These are phyloP conservation scores for Hyaloscypha finlandica DNA, from an alignment of 495 filamentous ascomycete genomes.

Conservation along the genomic window DNA sequence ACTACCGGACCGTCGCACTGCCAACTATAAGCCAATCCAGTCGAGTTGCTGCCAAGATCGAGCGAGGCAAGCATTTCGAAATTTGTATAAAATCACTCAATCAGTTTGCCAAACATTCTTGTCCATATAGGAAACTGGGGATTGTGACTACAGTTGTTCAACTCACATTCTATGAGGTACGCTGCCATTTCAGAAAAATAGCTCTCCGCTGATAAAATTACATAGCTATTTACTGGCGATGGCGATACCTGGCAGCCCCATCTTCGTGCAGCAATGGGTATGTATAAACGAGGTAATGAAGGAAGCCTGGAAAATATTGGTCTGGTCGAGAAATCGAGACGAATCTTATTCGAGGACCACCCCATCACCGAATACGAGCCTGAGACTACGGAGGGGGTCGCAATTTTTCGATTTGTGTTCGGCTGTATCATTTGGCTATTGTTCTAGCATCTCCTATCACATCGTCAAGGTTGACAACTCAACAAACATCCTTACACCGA, in stretches of 20 bases:
- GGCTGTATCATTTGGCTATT: conserved; percentile 15
- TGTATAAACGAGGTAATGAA: conserved; percentile 8
- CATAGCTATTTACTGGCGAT: conserved; percentile 22
- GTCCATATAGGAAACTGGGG: conserved; percentile 25
- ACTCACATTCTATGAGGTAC: conserved; percentile 30
- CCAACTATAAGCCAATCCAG: conserved; percentile 1
- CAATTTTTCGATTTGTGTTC: conserved; percentile 16
- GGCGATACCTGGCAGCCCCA: conserved; percentile 23
- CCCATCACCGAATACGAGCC: conserved; percentile 4
- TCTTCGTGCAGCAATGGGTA: conserved; percentile 20
- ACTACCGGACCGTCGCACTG: conserved; percentile 6
- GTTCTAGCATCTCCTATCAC: too few species aligned
- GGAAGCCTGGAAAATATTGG: neutral
- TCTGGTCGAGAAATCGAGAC: conserved; percentile 12
- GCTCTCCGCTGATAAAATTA: too few species aligned
- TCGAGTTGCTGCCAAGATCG: conserved; percentile 42
- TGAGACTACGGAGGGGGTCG: conserved; percentile 8
- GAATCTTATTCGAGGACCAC: neutral
- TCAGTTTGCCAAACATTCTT: conserved; percentile 24
- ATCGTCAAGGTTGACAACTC: too few species aligned
- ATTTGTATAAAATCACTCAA: conserved; percentile 37
- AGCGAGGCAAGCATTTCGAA: conserved; percentile 42
- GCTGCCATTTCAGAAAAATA: too few species aligned
- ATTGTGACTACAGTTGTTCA: conserved; percentile 25
- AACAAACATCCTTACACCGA: neutral